Percentiles rank a stretch among this genome's conserved stretches.
Conservation (phyloP, 2,329 filamentous ascomycete genomes). For the Incumbomyces delicatus region DNA sequence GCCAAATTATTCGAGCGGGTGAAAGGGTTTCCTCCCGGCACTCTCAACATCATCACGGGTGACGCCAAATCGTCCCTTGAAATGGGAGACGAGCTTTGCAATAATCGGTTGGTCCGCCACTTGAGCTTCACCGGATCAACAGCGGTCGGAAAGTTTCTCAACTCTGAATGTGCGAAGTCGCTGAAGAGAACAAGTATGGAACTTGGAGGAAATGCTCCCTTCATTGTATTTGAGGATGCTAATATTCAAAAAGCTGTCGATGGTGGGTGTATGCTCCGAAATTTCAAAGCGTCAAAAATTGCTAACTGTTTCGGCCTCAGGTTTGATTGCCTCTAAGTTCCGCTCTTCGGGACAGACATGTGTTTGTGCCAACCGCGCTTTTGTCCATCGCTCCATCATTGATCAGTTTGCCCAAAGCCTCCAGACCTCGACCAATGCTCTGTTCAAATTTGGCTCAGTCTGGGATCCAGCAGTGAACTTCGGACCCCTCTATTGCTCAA, state of each 20-base stretch:
- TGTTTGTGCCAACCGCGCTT: constrained; percentile 45
- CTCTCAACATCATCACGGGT: constrained; percentile 42
- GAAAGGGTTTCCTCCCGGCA: constrained; percentile 35
- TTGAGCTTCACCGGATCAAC: constrained; percentile 22
- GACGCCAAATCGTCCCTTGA: constrained; percentile 31
- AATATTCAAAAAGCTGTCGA: constrained; percentile 17
- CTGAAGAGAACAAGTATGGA: constrained; percentile 22
- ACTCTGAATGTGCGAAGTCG: constrained; percentile 11
- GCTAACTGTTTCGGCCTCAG: constrained; percentile 28
- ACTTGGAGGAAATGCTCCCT: constrained; percentile 22
- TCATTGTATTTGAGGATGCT: constrained; percentile 21
- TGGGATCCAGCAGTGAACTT: constrained; percentile 41
- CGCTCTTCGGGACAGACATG: constrained; percentile 51
- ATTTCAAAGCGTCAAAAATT: too few species aligned
- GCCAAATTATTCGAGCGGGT: constrained; percentile 30
- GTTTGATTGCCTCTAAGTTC: constrained; percentile 44
- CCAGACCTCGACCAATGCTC: constrained; percentile 39
- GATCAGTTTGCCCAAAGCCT: constrained; percentile 32
- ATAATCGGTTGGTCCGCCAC: constrained; percentile 17
- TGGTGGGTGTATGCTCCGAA: too few species aligned
- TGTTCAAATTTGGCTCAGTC: constrained; percentile 55
- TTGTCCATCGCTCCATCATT: constrained; percentile 40
- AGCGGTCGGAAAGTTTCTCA: constrained; percentile 20
- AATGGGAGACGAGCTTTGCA: constrained; percentile 45
- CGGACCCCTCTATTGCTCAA: constrained; percentile 36